Evolutionary conservation across 257 asterid genomes (phyloP), one percentile per base, ranked within the genome.

Genomic region (Salvia rosmarinus): DNA sequence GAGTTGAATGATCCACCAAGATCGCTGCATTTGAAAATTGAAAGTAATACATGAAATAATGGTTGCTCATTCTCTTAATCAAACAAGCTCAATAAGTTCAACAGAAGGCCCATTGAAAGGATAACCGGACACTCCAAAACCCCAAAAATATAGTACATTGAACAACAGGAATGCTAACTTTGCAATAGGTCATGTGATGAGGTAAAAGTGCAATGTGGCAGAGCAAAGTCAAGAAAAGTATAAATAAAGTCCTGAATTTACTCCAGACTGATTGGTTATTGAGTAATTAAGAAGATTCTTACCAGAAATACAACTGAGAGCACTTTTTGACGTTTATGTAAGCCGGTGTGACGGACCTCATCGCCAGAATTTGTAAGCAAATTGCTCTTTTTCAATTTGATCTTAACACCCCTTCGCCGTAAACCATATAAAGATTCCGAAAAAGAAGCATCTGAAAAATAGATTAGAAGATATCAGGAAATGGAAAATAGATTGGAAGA

Each of bases 271-370:
- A 43, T 56, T 58, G 39, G 57, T 20, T 47, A 71, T 35, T 0
- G 16, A 71, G 49, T 59, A 28, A n/a, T 47, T 68, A 49, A 64
- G 74, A 59, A 60, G 55, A 56, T 39, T 58, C 25, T 72, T 77
- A 94, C 99, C 93, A 91, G 80, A 80, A 90, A 91, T 67, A 70
- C 95, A 72, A 89, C 99, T 17, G 99, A 91, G 55, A 94, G 96
- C 79, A 85, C 84, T 79, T 89, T 93, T 68, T 94, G 96, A 74
- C 81, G 90, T 82, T 81, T 94, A 71, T 76, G 90, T 77, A 94
- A 79, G 37, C 96, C 94, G 1, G 86, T 72, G 75, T 85, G 93
- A 25, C 76, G 85, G 78, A 80, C 76, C 67, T 84, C 89, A 49
- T 86, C 89, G 19, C 70, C 77, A 16, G 82, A 73, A 9, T 78